phyloP scores from a whole-genome alignment of 2,329 filamentous ascomycete genomes.

The Epichloe coenophiala region DNA sequence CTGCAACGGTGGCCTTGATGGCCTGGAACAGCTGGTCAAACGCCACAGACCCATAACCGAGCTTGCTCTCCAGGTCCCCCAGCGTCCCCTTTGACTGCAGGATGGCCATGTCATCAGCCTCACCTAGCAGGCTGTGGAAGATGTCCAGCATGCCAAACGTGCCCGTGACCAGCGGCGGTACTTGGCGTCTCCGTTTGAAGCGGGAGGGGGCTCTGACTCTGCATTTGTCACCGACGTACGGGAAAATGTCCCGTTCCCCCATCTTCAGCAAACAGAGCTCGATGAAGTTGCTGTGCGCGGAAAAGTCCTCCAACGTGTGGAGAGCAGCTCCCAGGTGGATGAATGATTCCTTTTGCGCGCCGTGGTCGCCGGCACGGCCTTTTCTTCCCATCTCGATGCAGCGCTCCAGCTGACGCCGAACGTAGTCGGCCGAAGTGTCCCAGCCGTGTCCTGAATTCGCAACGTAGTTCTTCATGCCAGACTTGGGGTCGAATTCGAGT shows the following conservation, averaged over 20 bases:
- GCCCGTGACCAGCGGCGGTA: constrained; percentile 57
- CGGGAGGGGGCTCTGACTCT: constrained; percentile 34
- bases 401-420: constrained; percentile 54
- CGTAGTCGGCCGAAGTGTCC: constrained; percentile 74
- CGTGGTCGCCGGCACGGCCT: constrained; percentile 47
- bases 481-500: constrained; percentile 53
- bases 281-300: constrained; percentile 63
- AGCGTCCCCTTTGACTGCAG: constrained; percentile 42
- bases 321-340: constrained; percentile 57
- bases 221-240: constrained; percentile 20
- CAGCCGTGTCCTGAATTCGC: constrained; percentile 61
- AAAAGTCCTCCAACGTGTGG: constrained; percentile 54
- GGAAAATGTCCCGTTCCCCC: constrained; percentile 52
- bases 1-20: constrained; percentile 13
- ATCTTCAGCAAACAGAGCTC: constrained; percentile 60
- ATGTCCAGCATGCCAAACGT: constrained; percentile 43
- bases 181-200: constrained; percentile 32
- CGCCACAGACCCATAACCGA: constrained; percentile 40
- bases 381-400: constrained; percentile 58
- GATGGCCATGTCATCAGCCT: constrained; percentile 36
- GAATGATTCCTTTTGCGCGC: constrained; percentile 48
- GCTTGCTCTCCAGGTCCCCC: constrained; percentile 58
- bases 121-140: constrained; percentile 51
- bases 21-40: constrained; percentile 18
- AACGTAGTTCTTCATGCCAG: constrained; percentile 95